Base-by-base conservation (phyloP, 1,284 basidiomycete species). In the Abortiporus biennis region DNA sequence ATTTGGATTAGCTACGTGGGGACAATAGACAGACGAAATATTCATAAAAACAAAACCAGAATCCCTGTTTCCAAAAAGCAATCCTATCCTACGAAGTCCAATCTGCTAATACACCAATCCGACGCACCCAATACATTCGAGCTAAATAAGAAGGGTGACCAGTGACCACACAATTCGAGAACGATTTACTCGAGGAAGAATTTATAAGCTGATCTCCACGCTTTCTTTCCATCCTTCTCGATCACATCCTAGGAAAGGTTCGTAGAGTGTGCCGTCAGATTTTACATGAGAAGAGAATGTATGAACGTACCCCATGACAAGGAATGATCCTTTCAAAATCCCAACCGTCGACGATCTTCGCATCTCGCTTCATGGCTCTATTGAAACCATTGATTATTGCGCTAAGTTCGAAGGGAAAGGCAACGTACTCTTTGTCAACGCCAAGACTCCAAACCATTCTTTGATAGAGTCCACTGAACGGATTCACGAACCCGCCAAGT, bases 291-390 rank as follows among this genome's bases (percentile, higher is more conserved):
- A 21, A 11, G 13, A 6, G 29, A 19, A 11, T 38, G 27, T 25
- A 36, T 25, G 38, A 41, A 61, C 76, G 54, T 57, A 86, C 84
- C n/a, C 88, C 94, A 61, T 97, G 94, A 56, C 92, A 95, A 36
- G 91, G 90, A 45, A 97, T 92, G 56, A 98, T 86, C 34, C 87
- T 71, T 22, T 88, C 78, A 59, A 92, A 94, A 53, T 94, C 83
- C 92, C 92, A 94, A 2, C 64, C 72, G 1, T 79, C 72, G 2
- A 94, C 88, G 1, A 71, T 80, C 51, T 72, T 76, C 2, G 76
- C 82, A 53, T 90, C 80, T 21, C 76, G 71, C 42, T 69, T 74
- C 85, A 91, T 88, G 4, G 76, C 78, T 21, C 87, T 91, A 53
- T 1, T 40, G n/a, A 35, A 32, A 38, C n/a, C n/a, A n/a, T n/a